Evolutionary conservation across 73 alveolate genomes (phyloP), one percentile per base, ranked within the genome.

Genomic region (Urostyla sp.): DNA sequence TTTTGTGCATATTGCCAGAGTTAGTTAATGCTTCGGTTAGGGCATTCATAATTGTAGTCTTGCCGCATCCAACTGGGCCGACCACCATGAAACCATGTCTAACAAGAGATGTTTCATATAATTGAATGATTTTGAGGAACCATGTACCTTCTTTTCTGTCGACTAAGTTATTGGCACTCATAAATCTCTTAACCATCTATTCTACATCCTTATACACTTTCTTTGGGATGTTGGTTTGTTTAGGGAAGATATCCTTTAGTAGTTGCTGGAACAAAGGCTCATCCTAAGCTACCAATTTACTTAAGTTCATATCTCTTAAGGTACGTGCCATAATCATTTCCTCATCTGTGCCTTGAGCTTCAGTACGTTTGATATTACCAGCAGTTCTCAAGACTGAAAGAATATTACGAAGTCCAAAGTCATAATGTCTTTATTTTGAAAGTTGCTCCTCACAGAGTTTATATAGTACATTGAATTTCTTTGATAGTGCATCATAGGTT

Each of bases 71-170:
- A 21, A 99, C 96, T 16, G 99, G 98, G 24, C 99, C 99, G 66
- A 97, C 99, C 52, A 97, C 89, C 99, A 98, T 98, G 95, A 96
- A 97, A 69, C 99, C 99, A 86, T 98, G 99, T 40, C 99, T 96
- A 78, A 98, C 99, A 67, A 97, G 95, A 26, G 99, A 97, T 7
- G 99, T 97, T 89, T 98, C 99, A 85, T 98, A 98, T 40, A 98
- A 94, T 92, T 98, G 98, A 75, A 97, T 95, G 77, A 96, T 95
- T 94, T 98, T 98, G 67, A 96, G 91, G 73, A 97, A 86, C 99
- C 99, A 97, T 60, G n/a, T n/a, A n/a, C n/a, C n/a, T n/a, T 88
- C 72, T 84, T 87, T 88, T 83, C 87, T 89, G 67, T 92, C 95
- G 67, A 92, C 98, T 67, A 96, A 90, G 72, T 85, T 87, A 50